Base-by-base conservation (phyloP, 495 filamentous ascomycete genomes). In the Tuber aestivum region DNA sequence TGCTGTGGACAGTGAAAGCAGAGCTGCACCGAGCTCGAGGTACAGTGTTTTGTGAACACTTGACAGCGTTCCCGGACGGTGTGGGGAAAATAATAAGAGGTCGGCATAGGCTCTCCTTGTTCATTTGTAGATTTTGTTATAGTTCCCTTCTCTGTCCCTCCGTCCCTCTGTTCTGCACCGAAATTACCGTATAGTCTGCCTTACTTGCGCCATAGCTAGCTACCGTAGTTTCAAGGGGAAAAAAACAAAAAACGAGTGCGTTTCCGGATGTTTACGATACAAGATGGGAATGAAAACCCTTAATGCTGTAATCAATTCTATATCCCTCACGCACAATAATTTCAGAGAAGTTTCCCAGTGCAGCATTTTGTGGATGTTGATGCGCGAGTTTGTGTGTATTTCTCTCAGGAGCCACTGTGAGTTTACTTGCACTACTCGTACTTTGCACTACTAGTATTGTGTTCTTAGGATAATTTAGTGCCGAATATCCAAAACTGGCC, bases 1-100 rank as follows among this genome's bases (percentile, higher is more conserved):
- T 0, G 94, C 94, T 38, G 92, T 92, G 41, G 94, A 97, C 78
- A 92, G 90, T 35, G 94, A 97, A 82, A 90, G 89, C 48, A 88
- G 93, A 75, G 91, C 91, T 8, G 93, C 93, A 40, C 89, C 89
- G 35, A 92, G 91, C 83, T 95, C 95, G 73, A 89, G 95, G 77
- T 99, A 99, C 82, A 97, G 90, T 42, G 94, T 99, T 79, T 89
- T 95, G 76, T 95, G 88, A 83, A 74, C 70, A 40, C 56, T 65
- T 65, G 27, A 35, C 14, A 10, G 12, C 20, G 14, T 65, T 8
- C 21, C 16, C 9, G 45, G 7, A 14, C 10, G 27, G 14, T 18
- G 27, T 27, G 14, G 2, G 12, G 16, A 65, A 65, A 27, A 61
- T 4, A 14, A 32, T 65, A 16, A 23, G 37, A 32, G 72, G 23